These are phyloP conservation scores for Iberis amara DNA, from an alignment of 441 rosid genomes.

Conservation along the genomic window DNA sequence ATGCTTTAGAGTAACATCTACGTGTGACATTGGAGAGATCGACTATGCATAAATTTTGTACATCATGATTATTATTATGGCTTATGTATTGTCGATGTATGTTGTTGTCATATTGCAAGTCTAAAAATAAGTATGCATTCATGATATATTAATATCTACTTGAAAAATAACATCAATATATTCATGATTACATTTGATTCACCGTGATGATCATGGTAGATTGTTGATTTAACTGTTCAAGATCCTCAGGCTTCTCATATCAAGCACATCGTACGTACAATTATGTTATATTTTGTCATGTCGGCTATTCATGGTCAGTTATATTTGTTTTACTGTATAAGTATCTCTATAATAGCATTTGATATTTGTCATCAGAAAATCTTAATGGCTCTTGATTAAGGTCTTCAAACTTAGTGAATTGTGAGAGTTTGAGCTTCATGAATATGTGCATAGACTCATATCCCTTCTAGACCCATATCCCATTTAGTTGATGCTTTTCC, in stretches of 20 bases:
- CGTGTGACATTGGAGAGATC: too few species aligned
- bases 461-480: neutral
- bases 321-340: conserved; percentile 7
- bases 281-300: conserved; percentile 12
- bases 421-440: conserved; percentile 3
- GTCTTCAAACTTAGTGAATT: conserved; percentile 2
- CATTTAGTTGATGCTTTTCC: conserved; percentile 12
- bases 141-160: too few species aligned
- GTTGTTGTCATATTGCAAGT: too few species aligned
- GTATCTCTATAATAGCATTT: conserved; percentile 3
- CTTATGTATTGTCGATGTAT: too few species aligned
- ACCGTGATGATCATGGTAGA: conserved; percentile 60
- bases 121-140: too few species aligned
- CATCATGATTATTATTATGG: too few species aligned
- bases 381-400: conserved; percentile 13
- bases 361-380: conserved; percentile 2
- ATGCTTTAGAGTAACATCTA: too few species aligned
- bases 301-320: conserved; percentile 9
- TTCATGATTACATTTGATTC: conserved; percentile 68
- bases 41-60: too few species aligned
- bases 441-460: neutral
- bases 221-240: conserved; percentile 67
- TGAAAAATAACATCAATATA: too few species aligned
- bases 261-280: conserved; percentile 79
- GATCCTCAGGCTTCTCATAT: conserved; percentile 70